phyloP scores from a whole-genome alignment of 768 basidiomycete genomes.

The Piloderma croceum region DNA sequence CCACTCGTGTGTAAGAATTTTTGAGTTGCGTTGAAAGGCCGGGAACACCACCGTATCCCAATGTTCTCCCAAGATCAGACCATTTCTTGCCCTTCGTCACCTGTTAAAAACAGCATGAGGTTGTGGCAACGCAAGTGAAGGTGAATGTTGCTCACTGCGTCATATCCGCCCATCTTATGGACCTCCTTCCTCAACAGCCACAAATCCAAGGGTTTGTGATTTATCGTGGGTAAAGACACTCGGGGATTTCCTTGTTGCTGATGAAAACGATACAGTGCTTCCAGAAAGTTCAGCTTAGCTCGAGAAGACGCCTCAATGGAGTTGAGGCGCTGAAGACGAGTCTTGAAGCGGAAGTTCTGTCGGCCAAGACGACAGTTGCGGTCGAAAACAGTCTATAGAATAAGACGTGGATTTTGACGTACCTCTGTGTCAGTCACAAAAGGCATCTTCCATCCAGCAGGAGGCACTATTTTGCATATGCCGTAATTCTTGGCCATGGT shows the following conservation, averaged over 20 bases:
- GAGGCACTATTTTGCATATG: conserved; percentile 95
- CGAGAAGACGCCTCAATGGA: conserved; percentile 96
- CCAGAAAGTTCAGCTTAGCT: conserved; percentile 94
- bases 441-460: conserved; percentile 90
- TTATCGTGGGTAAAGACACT: conserved; percentile 90
- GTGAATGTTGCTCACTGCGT: conserved; percentile 74
- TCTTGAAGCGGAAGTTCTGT: conserved; percentile 96
- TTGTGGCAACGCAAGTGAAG: background rate
- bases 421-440: conserved; percentile 95
- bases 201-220: conserved; percentile 87
- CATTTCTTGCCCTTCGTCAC: conserved; percentile 82
- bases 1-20: conserved; percentile 83
- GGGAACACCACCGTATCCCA: conserved; percentile 79
- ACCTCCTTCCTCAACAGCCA: conserved; percentile 94
- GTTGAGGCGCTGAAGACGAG: conserved; percentile 89
- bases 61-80: conserved; percentile 75
- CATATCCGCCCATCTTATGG: conserved; percentile 80
- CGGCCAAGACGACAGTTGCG: no score
- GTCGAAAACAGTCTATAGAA: conserved; percentile 21
- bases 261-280: conserved; percentile 95
- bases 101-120: conserved; percentile 44
- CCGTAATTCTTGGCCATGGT: conserved; percentile 70
- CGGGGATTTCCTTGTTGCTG: conserved; percentile 90
- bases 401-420: conserved; percentile 22
- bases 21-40: conserved; percentile 85